Percentiles rank a stretch among this genome's conserved stretches.
phyloP scores from a whole-genome alignment of 495 filamentous ascomycete species.

The Platismatia glauca region DNA sequence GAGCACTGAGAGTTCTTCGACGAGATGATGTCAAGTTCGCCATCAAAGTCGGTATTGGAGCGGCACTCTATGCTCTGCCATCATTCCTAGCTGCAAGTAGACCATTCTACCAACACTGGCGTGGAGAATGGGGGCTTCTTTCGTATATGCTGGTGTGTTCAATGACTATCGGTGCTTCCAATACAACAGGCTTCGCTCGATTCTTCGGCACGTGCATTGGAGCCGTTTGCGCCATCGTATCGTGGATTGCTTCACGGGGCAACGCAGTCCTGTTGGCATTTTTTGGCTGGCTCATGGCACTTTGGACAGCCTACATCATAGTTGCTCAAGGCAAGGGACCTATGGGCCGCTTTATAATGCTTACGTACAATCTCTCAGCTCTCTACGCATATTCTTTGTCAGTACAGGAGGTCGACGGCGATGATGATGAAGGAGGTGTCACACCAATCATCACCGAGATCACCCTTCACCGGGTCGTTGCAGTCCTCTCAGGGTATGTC shows the following conservation, averaged over 20 bases:
- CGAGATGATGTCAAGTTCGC: constrained; percentile 69
- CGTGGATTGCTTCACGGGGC: constrained; percentile 65
- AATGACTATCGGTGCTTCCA: constrained; percentile 93
- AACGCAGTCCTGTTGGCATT: constrained; percentile 66
- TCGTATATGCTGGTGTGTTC: constrained; percentile 98
- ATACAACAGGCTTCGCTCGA: constrained; percentile 78
- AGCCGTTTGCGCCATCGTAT: constrained; percentile 60
- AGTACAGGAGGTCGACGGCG: constrained; percentile 58
- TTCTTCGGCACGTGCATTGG: constrained; percentile 85
- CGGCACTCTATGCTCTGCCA: constrained; percentile 74
- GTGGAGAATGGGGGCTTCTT: constrained; percentile 91
- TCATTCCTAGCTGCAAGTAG: constrained; percentile 72
- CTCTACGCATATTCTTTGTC: constrained; percentile 89
- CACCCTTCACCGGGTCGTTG: constrained; percentile 78
- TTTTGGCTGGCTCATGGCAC: constrained; percentile 69
- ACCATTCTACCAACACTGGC: constrained; percentile 76
- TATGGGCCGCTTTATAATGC: constrained; percentile 82
- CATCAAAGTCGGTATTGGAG: constrained; percentile 85
- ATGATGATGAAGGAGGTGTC: constrained; percentile 74
- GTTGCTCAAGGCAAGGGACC: constrained; percentile 75
- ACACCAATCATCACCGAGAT: constrained; percentile 81
- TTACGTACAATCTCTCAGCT: constrained; percentile 95
- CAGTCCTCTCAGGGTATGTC: constrained; percentile 62
- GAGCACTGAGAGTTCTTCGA: constrained; percentile 47
- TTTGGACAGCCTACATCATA: constrained; percentile 83